Conservation (phyloP, 2,329 filamentous ascomycete species). For the Rutstroemia sp. region DNA sequence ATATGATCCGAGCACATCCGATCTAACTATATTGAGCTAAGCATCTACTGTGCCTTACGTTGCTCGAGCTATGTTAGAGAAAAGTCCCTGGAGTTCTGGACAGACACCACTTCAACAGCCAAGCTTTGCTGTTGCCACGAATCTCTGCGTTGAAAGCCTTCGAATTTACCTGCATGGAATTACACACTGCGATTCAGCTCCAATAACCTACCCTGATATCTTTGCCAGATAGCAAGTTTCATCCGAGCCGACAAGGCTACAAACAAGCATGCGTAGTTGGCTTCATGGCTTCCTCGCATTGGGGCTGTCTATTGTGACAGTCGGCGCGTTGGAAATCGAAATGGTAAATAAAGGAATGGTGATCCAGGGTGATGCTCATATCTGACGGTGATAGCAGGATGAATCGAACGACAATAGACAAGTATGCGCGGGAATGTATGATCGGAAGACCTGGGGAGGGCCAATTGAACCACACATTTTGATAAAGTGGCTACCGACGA, state of each 20-base stretch:
- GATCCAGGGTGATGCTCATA: conserved; percentile 2
- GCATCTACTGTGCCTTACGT: conserved; percentile 5
- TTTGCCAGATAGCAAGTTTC: background rate
- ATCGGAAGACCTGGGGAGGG: conserved; percentile 80
- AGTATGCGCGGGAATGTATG: conserved; percentile 90
- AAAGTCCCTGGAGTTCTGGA: background rate
- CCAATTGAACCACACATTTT: conserved; percentile 82
- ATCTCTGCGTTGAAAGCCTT: background rate
- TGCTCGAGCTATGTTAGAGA: conserved; percentile 2
- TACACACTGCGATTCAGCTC: background rate
- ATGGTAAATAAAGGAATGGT: conserved; percentile 38
- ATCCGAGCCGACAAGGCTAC: conserved; percentile 20
- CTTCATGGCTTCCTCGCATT: conserved; percentile 42
- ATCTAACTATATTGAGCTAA: background rate
- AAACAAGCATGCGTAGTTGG: conserved; percentile 46
- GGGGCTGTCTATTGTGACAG: conserved; percentile 47
- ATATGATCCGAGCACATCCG: background rate
- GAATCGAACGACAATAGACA: conserved; percentile 70
- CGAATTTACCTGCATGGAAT: background rate
- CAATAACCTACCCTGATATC: background rate
- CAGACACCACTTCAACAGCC: background rate
- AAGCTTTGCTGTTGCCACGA: background rate
- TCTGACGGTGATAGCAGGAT: conserved; percentile 45
- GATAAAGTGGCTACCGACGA: conserved; percentile 64
- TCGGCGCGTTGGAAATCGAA: conserved; percentile 48